Conservation (phyloP, 306 rosid species). For the Casuarina cunninghamiana region DNA sequence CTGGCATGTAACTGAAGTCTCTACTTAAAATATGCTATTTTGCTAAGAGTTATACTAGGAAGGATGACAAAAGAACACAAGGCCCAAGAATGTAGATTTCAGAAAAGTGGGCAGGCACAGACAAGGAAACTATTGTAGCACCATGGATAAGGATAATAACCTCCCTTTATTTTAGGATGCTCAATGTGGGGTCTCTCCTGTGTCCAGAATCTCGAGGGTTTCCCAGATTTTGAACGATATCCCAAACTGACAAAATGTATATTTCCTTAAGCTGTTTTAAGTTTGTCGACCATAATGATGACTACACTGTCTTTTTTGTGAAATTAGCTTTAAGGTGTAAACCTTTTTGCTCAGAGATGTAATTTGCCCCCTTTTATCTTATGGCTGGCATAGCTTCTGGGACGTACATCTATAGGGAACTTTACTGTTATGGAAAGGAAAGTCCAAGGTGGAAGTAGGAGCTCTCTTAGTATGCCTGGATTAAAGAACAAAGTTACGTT, state of each 20-base stretch:
- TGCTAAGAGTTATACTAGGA: background rate
- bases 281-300: background rate
- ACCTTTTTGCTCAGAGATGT: background rate
- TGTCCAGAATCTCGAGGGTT: background rate
- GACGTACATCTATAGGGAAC: background rate
- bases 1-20: background rate
- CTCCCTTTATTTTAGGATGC: background rate
- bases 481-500: background rate
- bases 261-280: background rate
- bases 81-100: background rate
- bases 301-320: background rate
- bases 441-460: background rate
- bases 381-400: background rate
- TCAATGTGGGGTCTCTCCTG: background rate
- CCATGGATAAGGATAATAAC: background rate
- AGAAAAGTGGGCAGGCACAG: background rate
- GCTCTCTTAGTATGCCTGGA: background rate
- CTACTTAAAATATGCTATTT: background rate
- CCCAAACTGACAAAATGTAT: background rate
- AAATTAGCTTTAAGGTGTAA: background rate
- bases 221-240: background rate
- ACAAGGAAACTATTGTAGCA: background rate
- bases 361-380: background rate
- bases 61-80: background rate
- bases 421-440: background rate